Evolutionary conservation across 805 yeast species (phyloP), one percentile per base, ranked within the genome.

Genomic region (Metschnikowia colocasiae): DNA sequence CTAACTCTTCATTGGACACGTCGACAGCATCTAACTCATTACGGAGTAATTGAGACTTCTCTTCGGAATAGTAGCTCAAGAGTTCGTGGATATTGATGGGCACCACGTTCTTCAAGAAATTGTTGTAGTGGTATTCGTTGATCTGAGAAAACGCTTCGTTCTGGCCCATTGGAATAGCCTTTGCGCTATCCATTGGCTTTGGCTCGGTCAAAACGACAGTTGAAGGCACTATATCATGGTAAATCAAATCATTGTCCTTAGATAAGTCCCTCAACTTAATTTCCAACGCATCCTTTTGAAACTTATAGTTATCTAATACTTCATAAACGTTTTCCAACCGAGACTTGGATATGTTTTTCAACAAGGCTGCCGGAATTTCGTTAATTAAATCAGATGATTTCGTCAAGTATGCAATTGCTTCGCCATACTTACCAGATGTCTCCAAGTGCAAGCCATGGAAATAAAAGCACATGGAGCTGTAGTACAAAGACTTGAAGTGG

Each of bases 1-100:
- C 65, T 40, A 85, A 74, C 59, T 91, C 94, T 62, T 87, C 86
- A 58, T 88, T 81, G 0, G 95, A 85, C 8, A 90, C 77, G 47
- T 87, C 91, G 19, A 81, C 77, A 50, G 76, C 76, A 50, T 91
- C 97, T 38, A 82, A 74, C 59, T 88, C 90, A 36, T 71, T 75
- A 58, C 98, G 77, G 39, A 89, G 65, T 31, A 87, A 66, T 52
- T 78, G 81, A 0, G 96, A 92, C 63, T 88, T 86, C 61, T 87
- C 90, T 61, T 92, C 99, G 0, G 96, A 85, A 62, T 94, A 94
- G 52, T 83, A 73, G 52, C 96, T 87, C 45, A 88, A 79, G 56
- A 86, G 81, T 65, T 92, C 96, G 60, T 90, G 96, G 16, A 92
- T 89, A 29, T 82, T 79, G 59, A 90, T 73, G 2, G 98, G 98